Conservation (phyloP, 225 moss, liverwort and hornwort species). For the Polytrichum commune region DNA sequence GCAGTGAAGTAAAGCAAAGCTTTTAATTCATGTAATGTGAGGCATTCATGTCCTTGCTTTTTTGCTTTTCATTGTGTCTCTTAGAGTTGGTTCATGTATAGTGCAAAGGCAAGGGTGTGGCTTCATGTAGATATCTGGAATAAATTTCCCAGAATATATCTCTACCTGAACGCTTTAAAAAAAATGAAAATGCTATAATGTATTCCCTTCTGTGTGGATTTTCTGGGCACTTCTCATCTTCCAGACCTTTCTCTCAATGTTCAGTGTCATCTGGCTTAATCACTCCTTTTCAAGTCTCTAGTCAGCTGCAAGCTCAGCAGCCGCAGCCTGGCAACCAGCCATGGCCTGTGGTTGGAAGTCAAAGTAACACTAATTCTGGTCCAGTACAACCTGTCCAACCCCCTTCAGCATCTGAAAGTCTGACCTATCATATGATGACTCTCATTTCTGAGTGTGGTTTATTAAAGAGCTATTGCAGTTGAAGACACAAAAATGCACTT, state of each 20-base stretch:
- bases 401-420: constrained; percentile 65
- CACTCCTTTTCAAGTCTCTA: constrained; percentile 61
- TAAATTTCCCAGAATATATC: not conserved
- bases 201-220: constrained; percentile 16
- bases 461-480: too few relatives aligned
- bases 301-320: constrained; percentile 62
- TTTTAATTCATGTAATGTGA: constrained; percentile 11
- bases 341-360: constrained; percentile 73
- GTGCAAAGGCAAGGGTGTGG: too few relatives aligned
- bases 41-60: constrained; percentile 1
- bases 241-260: constrained; percentile 71
- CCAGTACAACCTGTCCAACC: constrained; percentile 55
- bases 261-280: constrained; percentile 74
- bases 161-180: not conserved
- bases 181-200: not conserved
- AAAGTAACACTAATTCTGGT: constrained; percentile 52
- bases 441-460: not conserved
- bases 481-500: too few relatives aligned
- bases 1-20: constrained; percentile 20
- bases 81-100: too few relatives aligned
- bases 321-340: constrained; percentile 60
- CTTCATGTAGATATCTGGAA: too few relatives aligned
- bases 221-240: constrained; percentile 68
- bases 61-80: not conserved
- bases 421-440: constrained; percentile 16